Conservation (phyloP, 306 rosid genomes). For the Crataegus laevigata region DNA sequence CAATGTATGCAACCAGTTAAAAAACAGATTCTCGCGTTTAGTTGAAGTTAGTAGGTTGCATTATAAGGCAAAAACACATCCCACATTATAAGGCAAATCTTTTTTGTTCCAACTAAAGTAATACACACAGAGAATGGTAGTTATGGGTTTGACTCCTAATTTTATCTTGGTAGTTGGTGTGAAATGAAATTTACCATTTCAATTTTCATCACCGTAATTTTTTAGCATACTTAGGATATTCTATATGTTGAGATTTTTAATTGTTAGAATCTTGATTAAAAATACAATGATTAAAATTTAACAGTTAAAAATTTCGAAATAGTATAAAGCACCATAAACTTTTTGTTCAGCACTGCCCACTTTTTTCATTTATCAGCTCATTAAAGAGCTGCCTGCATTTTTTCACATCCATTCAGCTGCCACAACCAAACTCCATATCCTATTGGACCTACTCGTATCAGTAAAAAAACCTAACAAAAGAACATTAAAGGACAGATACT, state of each 20-base stretch:
- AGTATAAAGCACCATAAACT: too few species aligned
- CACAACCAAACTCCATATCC: background rate
- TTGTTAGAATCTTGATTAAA: background rate
- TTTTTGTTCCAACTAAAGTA: background rate
- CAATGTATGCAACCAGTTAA: background rate
- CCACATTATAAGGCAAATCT: background rate
- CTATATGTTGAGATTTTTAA: too few species aligned
- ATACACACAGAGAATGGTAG: constrained; percentile 1
- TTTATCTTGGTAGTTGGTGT: background rate
- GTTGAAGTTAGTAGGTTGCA: constrained; percentile 15
- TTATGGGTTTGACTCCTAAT: background rate
- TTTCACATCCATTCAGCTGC: background rate
- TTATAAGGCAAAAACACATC: background rate
- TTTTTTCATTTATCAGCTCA: too few species aligned
- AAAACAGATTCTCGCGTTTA: constrained; percentile 3
- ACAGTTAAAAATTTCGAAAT: fast-evolving
- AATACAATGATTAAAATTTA: too few species aligned
- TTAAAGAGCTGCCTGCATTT: too few species aligned
- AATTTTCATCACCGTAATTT: too few species aligned
- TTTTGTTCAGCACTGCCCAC: background rate
- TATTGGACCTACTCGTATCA: background rate
- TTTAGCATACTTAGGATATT: too few species aligned
- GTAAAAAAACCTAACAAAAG: background rate
- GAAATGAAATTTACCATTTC: background rate
- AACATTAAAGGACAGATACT: too few species aligned